A percentile compares a stretch with the other conserved stretches of the same genome.
phyloP scores from a whole-genome alignment of 495 filamentous ascomycete species.

The Hyphodiscus hymeniophilus region DNA sequence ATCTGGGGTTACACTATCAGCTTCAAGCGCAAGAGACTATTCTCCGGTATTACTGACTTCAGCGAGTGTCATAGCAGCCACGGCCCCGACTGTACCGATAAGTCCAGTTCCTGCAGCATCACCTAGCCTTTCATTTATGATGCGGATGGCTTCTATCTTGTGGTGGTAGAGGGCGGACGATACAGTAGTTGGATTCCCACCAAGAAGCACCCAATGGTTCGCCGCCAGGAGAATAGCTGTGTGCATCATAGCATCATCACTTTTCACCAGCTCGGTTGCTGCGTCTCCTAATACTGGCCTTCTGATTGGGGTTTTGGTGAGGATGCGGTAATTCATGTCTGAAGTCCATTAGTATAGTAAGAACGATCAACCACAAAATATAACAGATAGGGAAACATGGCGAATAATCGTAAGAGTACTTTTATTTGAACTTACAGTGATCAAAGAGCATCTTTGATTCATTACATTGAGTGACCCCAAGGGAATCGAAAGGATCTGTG shows the following conservation, averaged over 20 bases:
- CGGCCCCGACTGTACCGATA: conserved; percentile 1
- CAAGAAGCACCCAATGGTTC: background rate
- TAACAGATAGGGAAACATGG: no score
- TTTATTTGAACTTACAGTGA: no score
- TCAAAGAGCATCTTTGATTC: no score
- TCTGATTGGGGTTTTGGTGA: no score
- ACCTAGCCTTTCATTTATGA: conserved; percentile 1
- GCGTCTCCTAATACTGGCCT: no score
- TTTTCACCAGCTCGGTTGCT: no score
- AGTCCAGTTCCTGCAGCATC: background rate
- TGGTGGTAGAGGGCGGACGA: background rate
- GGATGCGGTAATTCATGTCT: no score
- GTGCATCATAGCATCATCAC: background rate
- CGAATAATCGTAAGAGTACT: no score
- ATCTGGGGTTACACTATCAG: background rate
- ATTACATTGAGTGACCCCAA: no score
- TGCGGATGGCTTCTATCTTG: conserved; percentile 4
- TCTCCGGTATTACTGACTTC: background rate
- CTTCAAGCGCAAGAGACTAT: background rate
- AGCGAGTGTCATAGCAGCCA: background rate
- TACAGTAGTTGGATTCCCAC: background rate
- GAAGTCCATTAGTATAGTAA: no score
- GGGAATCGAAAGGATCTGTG: no score
- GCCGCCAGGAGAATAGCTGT: background rate
- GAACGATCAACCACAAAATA: no score